Percentiles rank a stretch among this genome's conserved stretches.
phyloP scores from a whole-genome alignment of 2,329 filamentous ascomycete genomes.

The Verruconis gallopava region DNA sequence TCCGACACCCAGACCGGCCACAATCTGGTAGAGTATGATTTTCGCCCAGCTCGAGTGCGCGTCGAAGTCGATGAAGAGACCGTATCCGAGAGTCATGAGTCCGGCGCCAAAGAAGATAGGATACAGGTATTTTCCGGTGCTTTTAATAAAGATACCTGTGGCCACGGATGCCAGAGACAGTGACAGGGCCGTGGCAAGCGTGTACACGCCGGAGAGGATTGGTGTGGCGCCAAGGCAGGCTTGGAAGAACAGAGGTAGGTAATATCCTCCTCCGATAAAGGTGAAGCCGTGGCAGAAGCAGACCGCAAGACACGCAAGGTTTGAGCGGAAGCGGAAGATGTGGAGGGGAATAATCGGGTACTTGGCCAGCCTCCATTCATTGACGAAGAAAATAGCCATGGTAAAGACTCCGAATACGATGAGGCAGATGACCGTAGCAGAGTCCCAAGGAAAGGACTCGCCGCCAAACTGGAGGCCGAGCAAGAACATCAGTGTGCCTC shows the following conservation, averaged over 20 bases:
- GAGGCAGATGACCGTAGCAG: constrained; percentile 61
- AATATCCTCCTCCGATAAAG: constrained; percentile 69
- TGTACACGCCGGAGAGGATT: constrained; percentile 59
- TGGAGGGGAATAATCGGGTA: constrained; percentile 68
- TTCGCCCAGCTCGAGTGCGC: constrained; percentile 24
- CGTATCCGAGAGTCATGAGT: constrained; percentile 26
- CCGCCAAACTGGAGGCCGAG: constrained; percentile 80
- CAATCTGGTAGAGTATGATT: constrained; percentile 41
- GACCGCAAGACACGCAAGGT: constrained; percentile 50
- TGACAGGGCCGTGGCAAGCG: constrained; percentile 57
- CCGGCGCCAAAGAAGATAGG: constrained; percentile 20
- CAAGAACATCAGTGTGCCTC: constrained; percentile 72
- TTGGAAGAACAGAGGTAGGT: constrained; percentile 77
- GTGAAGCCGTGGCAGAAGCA: constrained; percentile 63
- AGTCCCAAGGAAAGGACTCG: constrained; percentile 60
- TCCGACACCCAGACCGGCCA: constrained; percentile 50
- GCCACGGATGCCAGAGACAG: constrained; percentile 49
- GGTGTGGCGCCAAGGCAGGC: constrained; percentile 55
- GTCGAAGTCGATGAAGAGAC: constrained; percentile 25
- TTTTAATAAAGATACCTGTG: constrained; percentile 34
- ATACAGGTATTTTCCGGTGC: constrained; percentile 22
- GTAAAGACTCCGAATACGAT: constrained; percentile 58
- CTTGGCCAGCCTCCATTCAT: constrained; percentile 59
- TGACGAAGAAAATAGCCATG: constrained; percentile 53
- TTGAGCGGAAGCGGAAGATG: constrained; percentile 55